phyloP scores from a whole-genome alignment of 257 asterid genomes.

The Pogostemon cablin region DNA sequence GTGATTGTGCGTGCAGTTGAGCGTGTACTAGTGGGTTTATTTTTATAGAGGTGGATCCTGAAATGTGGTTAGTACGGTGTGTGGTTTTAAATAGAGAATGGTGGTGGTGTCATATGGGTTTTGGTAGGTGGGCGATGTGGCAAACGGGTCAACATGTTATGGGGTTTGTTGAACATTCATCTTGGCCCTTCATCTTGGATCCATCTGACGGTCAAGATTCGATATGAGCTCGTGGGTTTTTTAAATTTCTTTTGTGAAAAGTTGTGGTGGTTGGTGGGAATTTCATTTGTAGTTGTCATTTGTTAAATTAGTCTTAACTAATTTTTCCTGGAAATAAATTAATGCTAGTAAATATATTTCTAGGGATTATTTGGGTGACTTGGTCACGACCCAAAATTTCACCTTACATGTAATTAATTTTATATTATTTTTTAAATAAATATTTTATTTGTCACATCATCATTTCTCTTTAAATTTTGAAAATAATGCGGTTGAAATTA shows the following conservation, averaged over 20 bases:
- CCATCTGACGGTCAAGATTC: conserved; percentile 38
- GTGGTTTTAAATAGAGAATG: conserved; percentile 54
- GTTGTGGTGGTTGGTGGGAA: conserved; percentile 46
- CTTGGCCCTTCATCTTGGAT: conserved; percentile 32
- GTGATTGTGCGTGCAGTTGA: neutral
- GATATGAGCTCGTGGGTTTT: neutral
- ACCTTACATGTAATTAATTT: too few species aligned
- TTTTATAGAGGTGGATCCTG: conserved; percentile 30
- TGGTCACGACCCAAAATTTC: too few species aligned
- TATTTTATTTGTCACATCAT: too few species aligned
- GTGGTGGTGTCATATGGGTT: conserved; percentile 23
- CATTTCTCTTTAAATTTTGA: too few species aligned
- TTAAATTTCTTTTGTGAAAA: conserved; percentile 10
- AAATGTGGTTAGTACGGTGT: conserved; percentile 22
- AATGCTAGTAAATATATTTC: too few species aligned
- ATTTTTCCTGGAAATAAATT: too few species aligned
- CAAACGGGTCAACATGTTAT: conserved; percentile 31
- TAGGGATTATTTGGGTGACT: too few species aligned
- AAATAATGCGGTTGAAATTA: too few species aligned
- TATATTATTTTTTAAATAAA: too few species aligned
- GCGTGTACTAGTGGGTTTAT: neutral
- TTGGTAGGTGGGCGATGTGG: conserved; percentile 62
- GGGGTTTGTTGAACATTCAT: conserved; percentile 62
- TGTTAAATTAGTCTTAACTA: conserved; percentile 5
- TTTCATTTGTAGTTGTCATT: neutral